Evolutionary conservation across 78 protist genomes (phyloP).

Genomic region (Dictyostelium brefeldianum): DNA sequence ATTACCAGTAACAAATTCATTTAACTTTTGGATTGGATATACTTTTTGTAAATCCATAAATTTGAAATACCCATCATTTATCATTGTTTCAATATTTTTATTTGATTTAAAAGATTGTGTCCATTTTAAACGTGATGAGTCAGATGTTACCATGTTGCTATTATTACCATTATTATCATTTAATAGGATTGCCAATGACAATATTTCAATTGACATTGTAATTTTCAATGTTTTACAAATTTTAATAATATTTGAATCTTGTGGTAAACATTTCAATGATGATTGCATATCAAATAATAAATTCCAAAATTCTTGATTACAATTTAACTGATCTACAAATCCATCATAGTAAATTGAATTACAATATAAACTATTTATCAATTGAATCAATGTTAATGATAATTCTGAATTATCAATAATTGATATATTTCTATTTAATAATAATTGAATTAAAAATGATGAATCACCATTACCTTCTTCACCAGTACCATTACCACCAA

Average conservation of each 20-base stretch:
- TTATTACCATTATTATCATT: not conserved
- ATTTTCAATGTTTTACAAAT: not conserved
- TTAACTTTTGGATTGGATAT: not conserved
- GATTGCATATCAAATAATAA: not conserved
- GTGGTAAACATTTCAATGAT: not conserved
- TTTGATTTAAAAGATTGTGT: not conserved
- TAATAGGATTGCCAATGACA: conserved; percentile 8
- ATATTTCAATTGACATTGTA: not conserved
- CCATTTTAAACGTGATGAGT: not conserved
- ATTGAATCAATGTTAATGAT: not conserved
- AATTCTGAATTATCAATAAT: conserved; percentile 2
- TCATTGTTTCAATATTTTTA: not conserved
- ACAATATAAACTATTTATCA: conserved; percentile 4
- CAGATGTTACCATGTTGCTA: not conserved
- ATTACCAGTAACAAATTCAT: not conserved
- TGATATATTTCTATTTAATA: not conserved
- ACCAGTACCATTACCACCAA: not conserved
- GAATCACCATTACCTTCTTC: not conserved
- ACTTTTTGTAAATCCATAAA: not conserved
- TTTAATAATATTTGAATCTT: not conserved
- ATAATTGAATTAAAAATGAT: not conserved
- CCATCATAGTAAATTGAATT: conserved; percentile 40
- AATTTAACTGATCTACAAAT: conserved; percentile 7
- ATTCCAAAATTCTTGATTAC: conserved; percentile 31
- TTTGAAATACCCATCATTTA: not conserved